Base-by-base conservation (phyloP, 768 basidiomycete species). In the Megacollybia marginata region DNA sequence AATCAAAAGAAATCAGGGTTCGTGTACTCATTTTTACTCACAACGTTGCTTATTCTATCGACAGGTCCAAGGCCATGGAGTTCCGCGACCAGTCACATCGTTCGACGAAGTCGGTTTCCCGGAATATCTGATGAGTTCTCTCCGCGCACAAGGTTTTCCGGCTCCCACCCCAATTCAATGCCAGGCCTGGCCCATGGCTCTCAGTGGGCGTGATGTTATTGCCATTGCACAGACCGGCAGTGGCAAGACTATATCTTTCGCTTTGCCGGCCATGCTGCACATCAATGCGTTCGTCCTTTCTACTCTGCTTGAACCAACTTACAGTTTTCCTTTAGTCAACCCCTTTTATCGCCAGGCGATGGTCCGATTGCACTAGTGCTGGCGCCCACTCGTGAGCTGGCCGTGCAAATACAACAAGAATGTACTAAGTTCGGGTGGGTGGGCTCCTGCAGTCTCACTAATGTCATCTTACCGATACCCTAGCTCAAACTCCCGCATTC, bases 111-210 rank as follows among this genome's bases (percentile, higher is more conserved):
- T 83, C 59, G 93, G 88, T 45, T 97, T 98, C 70, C 96, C 96
- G 9, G 92, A 95, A 58, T 98, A 98, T 68, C 79, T 99, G 53
- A 83, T 97, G 84, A 70, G 80, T 47, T 90, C 95, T 46, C 94
- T 99, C 66, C 85, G 80, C 52, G 89, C 91, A 9, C 92, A 96
- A 70, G 96, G 96, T 32, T 99, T 99, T 71, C 67, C 82, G 28
- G 64, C 77, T 1, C 96, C 96, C 0, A 93, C 95, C 7, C 85
- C 96, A 45, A 98, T 99, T 61, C 96, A 99, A 63, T 96, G 95
- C 62, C 96, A 99, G 65, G 88, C 94, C 15, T 99, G 96, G 96
- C 96, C 96, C 0, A 98, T 98, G 93, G 95, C 96, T 3, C 74
- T 97, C 28, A 91, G 79, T 45, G 95, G 95, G 48, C 79, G 92